Conservation (phyloP, 192 early-diverging fungal genomes). For the Coemansia sp. region DNA sequence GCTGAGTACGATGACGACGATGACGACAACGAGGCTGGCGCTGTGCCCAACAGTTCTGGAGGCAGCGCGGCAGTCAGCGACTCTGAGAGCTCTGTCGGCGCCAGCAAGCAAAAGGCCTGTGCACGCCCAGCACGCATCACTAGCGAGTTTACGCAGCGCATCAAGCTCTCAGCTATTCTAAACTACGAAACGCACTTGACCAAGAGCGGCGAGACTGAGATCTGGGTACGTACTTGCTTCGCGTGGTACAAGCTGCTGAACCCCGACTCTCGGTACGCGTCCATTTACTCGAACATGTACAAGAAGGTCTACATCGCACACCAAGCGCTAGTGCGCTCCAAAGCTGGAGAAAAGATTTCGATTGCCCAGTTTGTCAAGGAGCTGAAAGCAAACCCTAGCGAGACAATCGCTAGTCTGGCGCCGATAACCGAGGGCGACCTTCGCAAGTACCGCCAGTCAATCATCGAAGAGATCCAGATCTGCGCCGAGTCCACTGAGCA, state of each 20-base stretch:
- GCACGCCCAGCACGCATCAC: slow-evolving; percentile 36
- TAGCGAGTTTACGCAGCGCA: slow-evolving; percentile 37
- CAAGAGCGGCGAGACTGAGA: slow-evolving; percentile 27
- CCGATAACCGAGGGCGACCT: slow-evolving; percentile 35
- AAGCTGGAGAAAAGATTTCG: slow-evolving; percentile 6
- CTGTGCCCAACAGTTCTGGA: slow-evolving; percentile 14
- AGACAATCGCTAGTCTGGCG: slow-evolving; percentile 22
- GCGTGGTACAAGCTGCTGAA: slow-evolving; percentile 54
- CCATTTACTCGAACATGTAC: slow-evolving; percentile 33
- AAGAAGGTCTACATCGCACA: slow-evolving; percentile 49
- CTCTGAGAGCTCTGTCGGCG: slow-evolving; percentile 6
- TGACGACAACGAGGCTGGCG: slow-evolving; percentile 29
- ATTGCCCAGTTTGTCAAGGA: slow-evolving; percentile 26
- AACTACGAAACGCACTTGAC: slow-evolving; percentile 43
- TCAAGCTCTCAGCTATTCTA: slow-evolving; percentile 45
- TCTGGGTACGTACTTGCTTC: slow-evolving; percentile 55
- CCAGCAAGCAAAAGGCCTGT: not conserved
- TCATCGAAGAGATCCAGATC: slow-evolving; percentile 42
- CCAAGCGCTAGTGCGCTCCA: slow-evolving; percentile 29
- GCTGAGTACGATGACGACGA: slow-evolving; percentile 43
- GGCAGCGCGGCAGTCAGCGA: slow-evolving; percentile 7
- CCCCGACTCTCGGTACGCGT: slow-evolving; percentile 35
- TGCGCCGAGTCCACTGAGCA: slow-evolving; percentile 29
- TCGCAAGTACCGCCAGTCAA: slow-evolving; percentile 33
- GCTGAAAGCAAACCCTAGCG: slow-evolving; percentile 22